A percentile compares a stretch with the other conserved stretches of the same genome.
Conservation (phyloP, 495 filamentous ascomycete species). For the Daldinia bambusicola region DNA sequence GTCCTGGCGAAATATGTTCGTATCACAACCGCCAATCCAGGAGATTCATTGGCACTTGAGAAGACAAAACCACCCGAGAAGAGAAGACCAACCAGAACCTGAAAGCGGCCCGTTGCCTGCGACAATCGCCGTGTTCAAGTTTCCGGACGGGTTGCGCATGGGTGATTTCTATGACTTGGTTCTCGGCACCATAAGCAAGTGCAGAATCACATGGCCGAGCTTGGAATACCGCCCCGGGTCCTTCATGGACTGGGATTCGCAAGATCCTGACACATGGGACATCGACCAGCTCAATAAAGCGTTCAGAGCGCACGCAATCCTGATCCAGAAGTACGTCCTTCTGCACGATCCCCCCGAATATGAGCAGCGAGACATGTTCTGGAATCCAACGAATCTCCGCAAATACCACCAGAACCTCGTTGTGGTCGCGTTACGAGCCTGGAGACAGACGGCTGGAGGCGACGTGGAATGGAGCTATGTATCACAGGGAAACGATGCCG, state of each 20-base stretch:
- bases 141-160: conserved; percentile 16
- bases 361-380: not conserved
- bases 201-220: conserved; percentile 7
- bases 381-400: not conserved
- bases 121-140: not conserved
- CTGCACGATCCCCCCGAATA: not conserved
- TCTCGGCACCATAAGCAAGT: not conserved
- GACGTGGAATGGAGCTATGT: not conserved
- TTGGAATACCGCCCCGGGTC: not conserved
- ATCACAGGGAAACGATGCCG: not conserved
- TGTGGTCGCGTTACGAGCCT: not conserved
- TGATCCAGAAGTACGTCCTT: not conserved
- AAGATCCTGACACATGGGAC: not conserved
- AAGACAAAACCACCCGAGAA: not conserved
- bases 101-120: not conserved
- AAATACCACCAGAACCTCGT: not conserved
- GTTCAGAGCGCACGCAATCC: not conserved
- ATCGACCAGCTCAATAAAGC: not conserved
- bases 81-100: not conserved
- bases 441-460: not conserved
- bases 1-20: conserved; percentile 21
- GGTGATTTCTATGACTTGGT: conserved; percentile 10
- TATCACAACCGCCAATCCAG: conserved; percentile 11
- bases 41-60: conserved; percentile 5
- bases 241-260: too few species aligned